Evolutionary conservation across 192 early-diverging fungal genomes (phyloP).

Genomic region (Coemansia sp.): DNA sequence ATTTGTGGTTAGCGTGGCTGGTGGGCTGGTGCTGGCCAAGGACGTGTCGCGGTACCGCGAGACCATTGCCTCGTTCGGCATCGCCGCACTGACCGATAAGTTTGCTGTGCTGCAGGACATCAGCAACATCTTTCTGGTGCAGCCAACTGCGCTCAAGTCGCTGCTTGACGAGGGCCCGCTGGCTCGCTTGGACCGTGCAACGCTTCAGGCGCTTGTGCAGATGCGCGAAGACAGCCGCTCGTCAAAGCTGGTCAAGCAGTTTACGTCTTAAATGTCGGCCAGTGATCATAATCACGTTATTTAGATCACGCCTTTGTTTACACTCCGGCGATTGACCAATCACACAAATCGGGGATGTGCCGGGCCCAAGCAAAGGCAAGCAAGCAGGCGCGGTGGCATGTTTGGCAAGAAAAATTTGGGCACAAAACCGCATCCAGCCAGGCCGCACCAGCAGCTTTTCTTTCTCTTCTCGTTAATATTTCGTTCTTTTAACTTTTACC

Average conservation of each 20-base stretch:
- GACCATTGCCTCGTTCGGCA: constrained; percentile 70
- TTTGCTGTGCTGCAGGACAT: constrained; percentile 90
- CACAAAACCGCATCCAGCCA: not conserved
- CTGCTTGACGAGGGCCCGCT: constrained; percentile 85
- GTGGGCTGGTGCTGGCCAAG: constrained; percentile 86
- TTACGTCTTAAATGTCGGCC: constrained; percentile 11
- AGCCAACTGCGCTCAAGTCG: constrained; percentile 85
- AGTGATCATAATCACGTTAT: not conserved
- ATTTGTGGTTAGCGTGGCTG: constrained; percentile 78
- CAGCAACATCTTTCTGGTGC: constrained; percentile 89
- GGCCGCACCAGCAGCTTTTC: not conserved
- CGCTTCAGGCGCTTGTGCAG: constrained; percentile 83
- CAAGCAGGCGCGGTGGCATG: not conserved
- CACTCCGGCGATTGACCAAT: not conserved
- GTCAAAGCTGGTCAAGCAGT: constrained; percentile 32
- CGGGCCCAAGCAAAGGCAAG: not conserved
- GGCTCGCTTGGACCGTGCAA: constrained; percentile 72
- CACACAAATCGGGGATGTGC: not conserved
- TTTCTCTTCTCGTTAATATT: constrained; percentile 6
- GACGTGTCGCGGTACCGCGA: constrained; percentile 96
- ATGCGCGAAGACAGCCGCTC: constrained; percentile 84
- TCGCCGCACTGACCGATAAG: constrained; percentile 72
- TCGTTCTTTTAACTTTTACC: not conserved
- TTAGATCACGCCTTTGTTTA: not conserved
- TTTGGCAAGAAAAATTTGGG: constrained; percentile 6